Evolutionary conservation across 2,329 filamentous ascomycete genomes (phyloP), one percentile per base, ranked within the genome.

Genomic region (Pestalotiopsis fici): DNA sequence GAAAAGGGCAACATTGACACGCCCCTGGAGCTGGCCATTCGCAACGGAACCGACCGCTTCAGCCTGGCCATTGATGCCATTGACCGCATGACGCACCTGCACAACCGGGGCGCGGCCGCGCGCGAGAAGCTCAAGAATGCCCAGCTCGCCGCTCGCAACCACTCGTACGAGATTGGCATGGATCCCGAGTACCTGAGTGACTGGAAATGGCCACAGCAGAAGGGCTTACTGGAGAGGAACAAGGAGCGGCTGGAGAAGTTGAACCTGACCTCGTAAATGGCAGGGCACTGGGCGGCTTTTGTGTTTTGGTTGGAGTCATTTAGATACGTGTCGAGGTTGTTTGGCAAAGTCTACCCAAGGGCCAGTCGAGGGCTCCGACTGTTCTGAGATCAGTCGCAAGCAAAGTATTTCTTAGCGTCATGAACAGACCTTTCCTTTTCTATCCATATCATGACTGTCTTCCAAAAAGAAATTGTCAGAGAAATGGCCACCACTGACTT

Each of bases 1-100:
- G 92, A 95, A 83, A 94, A 95, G 85, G 92, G 92, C 59, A 95
- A 94, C 77, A 94, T 94, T 72, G 91, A 95, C 76, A 94, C 92
- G 0, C 92, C 92, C 1, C 87, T 94, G 23, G 92, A 94, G 80
- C 82, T 95, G 70, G 92, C 92, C 31, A 93, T 94, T 75, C 86
- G 91, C 68, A 95, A 95, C 80, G 85, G 90, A 74, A 92, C 91
- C 0, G 92, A 95, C 80, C 86, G 92, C 31, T 95, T 91, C 81
- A 92, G 89, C 72, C 80, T 95, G 47, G 92, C 92, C 11, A 93
- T 95, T 69, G 88, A 91, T 73, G 92, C 92, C 15, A 91, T 95
- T 67, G 91, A 94, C 73, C 86, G 87, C 69, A 86, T 93, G 73
- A 82, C 84, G 7, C 78, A 80, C 1, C 80, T 94, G 37, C 85